These are phyloP conservation scores for Naganishia sp. DNA, from an alignment of 1,284 basidiomycete species.

Conservation along the genomic window DNA sequence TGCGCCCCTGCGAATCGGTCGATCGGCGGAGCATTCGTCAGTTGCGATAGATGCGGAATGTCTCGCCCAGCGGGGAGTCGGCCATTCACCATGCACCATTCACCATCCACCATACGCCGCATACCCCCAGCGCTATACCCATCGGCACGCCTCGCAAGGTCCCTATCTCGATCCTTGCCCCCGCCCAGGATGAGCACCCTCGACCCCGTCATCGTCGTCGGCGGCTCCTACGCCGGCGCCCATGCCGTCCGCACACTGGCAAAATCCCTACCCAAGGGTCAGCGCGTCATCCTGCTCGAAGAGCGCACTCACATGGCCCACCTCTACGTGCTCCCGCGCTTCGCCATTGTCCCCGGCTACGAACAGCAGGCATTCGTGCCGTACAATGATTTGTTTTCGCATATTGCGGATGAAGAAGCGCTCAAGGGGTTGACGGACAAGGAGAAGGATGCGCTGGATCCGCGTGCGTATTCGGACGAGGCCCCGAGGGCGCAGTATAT, in stretches of 20 bases:
- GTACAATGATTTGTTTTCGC: conserved; percentile 58
- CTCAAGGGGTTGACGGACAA: conserved; percentile 13
- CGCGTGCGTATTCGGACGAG: conserved; percentile 13
- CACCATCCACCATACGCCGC: not conserved
- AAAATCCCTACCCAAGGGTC: conserved; percentile 61
- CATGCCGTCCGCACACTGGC: conserved; percentile 64
- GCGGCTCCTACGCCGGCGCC: conserved; percentile 43
- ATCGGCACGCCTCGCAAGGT: not conserved
- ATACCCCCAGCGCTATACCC: not conserved
- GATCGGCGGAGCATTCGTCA: no score
- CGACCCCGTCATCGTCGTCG: conserved; percentile 30
- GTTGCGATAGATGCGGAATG: no score
- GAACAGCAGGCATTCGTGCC: conserved; percentile 65
- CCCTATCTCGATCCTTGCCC: no score
- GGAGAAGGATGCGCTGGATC: conserved; percentile 29
- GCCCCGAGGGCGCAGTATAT: conserved; percentile 31
- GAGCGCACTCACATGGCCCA: conserved; percentile 61
- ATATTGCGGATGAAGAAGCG: conserved; percentile 27
- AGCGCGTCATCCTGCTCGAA: conserved; percentile 70
- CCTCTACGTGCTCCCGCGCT: conserved; percentile 57
- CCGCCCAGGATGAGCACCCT: conserved; percentile 2
- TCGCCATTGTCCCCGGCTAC: conserved; percentile 53
- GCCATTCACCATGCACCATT: no score
- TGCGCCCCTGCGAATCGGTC: conserved; percentile 1
- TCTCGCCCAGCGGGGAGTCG: no score